phyloP scores from a whole-genome alignment of 352 stramenopile genomes.

The Pythium pectinolyticum region DNA sequence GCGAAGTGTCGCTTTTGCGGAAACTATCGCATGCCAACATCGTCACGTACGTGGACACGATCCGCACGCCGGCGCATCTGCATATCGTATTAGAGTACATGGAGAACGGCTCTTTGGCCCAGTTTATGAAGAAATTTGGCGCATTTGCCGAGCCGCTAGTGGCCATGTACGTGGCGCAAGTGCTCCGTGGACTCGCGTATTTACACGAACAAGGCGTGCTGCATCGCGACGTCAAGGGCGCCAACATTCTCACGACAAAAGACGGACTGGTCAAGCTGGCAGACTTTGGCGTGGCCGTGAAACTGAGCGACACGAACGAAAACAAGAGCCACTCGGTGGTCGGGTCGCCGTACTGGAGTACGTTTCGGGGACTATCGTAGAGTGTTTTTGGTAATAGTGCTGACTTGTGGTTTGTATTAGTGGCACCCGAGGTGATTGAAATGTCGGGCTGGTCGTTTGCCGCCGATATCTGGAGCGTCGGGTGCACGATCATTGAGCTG shows the following conservation, averaged over 20 bases:
- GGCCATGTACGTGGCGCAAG: slow-evolving; percentile 92
- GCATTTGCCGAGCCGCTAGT: slow-evolving; percentile 89
- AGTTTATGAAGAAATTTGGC: slow-evolving; percentile 94
- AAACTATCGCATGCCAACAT: slow-evolving; percentile 95
- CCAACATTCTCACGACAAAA: slow-evolving; percentile 93
- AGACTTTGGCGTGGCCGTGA: slow-evolving; percentile 92
- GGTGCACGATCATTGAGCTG: slow-evolving; percentile 95
- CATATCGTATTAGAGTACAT: slow-evolving; percentile 93
- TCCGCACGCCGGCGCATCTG: slow-evolving; percentile 80
- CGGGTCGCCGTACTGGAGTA: slow-evolving; percentile 95
- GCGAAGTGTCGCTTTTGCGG: slow-evolving; percentile 90
- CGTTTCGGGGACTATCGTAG: too few relatives aligned
- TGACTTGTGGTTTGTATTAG: slow-evolving; percentile 33
- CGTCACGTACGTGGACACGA: slow-evolving; percentile 94
- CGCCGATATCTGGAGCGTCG: slow-evolving; percentile 94
- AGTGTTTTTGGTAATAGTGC: neutral
- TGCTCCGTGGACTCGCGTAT: slow-evolving; percentile 89
- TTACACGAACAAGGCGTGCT: slow-evolving; percentile 91
- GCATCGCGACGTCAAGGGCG: slow-evolving; percentile 92
- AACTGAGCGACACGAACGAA: slow-evolving; percentile 71
- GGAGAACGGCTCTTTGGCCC: slow-evolving; percentile 91
- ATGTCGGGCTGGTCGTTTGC: slow-evolving; percentile 91
- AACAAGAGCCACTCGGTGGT: slow-evolving; percentile 90
- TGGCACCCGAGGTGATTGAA: slow-evolving; percentile 96
- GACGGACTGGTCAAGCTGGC: slow-evolving; percentile 91